Conservation (phyloP, 768 basidiomycete genomes). For the Exsudoporus frostii region DNA sequence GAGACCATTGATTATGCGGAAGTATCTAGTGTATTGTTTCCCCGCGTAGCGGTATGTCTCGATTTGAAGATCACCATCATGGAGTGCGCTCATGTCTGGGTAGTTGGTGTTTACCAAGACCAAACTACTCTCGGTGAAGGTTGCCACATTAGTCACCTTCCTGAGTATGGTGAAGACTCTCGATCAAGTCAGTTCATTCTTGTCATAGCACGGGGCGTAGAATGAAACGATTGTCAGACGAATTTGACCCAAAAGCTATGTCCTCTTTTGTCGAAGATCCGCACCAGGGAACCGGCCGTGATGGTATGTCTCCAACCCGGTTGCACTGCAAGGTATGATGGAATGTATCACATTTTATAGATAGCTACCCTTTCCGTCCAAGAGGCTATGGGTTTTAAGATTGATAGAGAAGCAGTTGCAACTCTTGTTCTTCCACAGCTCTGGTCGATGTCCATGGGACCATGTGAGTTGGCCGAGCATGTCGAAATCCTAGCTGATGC, state of each 20-base stretch:
- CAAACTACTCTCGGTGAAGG: slow-evolving; percentile 84
- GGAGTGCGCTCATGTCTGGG: slow-evolving; percentile 12
- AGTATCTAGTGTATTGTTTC: slow-evolving; percentile 86
- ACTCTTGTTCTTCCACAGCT: slow-evolving; percentile 86
- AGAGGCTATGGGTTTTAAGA: slow-evolving; percentile 94
- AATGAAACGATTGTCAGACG: slow-evolving; percentile 41
- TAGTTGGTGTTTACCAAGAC: slow-evolving; percentile 94
- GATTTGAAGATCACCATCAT: slow-evolving; percentile 5
- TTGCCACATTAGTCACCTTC: slow-evolving; percentile 82
- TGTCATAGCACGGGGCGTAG: background rate
- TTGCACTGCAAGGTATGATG: background rate
- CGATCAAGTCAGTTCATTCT: slow-evolving; percentile 59
- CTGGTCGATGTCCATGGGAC: slow-evolving; percentile 98
- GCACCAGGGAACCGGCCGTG: slow-evolving; percentile 94
- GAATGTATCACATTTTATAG: slow-evolving; percentile 35
- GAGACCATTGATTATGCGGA: slow-evolving; percentile 95
- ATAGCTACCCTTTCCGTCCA: slow-evolving; percentile 88
- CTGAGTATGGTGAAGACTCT: slow-evolving; percentile 84
- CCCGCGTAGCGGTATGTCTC: slow-evolving; percentile 79
- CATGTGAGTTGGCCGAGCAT: slow-evolving; percentile 49
- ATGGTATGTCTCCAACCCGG: slow-evolving; percentile 52
- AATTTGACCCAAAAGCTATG: slow-evolving; percentile 95
- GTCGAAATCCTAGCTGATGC: background rate
- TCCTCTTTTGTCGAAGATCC: slow-evolving; percentile 89
- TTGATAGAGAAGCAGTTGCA: slow-evolving; percentile 90